Evolutionary conservation across 257 asterid genomes (phyloP).

Genomic region (Ilex asprella): DNA sequence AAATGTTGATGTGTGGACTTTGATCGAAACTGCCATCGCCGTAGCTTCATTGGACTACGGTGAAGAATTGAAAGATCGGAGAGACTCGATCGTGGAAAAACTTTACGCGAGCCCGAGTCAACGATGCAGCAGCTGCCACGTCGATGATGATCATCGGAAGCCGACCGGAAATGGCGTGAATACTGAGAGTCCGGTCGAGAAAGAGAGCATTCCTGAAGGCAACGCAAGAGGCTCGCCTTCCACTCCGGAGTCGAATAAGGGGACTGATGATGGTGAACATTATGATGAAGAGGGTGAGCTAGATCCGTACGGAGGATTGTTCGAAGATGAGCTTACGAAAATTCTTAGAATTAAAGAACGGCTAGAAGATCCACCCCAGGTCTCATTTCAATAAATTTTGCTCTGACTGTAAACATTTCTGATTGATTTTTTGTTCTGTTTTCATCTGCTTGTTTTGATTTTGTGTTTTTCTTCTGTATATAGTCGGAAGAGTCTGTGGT

Average conservation of each 20-base stretch:
- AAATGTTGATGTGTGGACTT: slow-evolving; percentile 61
- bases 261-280: slow-evolving; percentile 4
- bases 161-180: not conserved
- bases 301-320: slow-evolving; percentile 57
- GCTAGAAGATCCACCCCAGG: slow-evolving; percentile 81
- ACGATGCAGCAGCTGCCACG: slow-evolving; percentile 43
- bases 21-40: slow-evolving; percentile 75
- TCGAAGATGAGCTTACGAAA: slow-evolving; percentile 63
- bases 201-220: slow-evolving; percentile 8
- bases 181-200: not conserved
- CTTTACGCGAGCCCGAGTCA: slow-evolving; percentile 46
- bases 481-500: slow-evolving; percentile 74
- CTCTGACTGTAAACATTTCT: not conserved
- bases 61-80: slow-evolving; percentile 62
- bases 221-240: slow-evolving; percentile 20
- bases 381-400: slow-evolving; percentile 5
- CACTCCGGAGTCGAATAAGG: slow-evolving; percentile 61
- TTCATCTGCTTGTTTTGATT: not conserved
- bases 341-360: slow-evolving; percentile 64
- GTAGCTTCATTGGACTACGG: slow-evolving; percentile 65
- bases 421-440: not conserved
- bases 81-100: slow-evolving; percentile 66
- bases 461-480: not conserved
- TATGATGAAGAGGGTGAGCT: slow-evolving; percentile 38
- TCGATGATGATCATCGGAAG: slow-evolving; percentile 7